phyloP scores from a whole-genome alignment of 192 early-diverging fungal species.

The Podila epicladia region DNA sequence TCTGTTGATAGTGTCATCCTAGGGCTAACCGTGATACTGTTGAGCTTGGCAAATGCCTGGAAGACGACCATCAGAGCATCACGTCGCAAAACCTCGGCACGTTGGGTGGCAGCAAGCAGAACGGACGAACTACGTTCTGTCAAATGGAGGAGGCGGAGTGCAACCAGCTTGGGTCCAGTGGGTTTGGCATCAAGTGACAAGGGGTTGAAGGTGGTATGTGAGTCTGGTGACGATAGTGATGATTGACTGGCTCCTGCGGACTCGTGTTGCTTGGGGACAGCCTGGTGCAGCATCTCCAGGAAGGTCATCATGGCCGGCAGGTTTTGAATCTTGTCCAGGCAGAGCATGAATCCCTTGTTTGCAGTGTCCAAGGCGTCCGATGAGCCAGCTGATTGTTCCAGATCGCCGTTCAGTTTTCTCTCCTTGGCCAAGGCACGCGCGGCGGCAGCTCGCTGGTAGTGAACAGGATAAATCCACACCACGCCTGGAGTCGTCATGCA shows the following conservation, averaged over 20 bases:
- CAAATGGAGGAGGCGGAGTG: slow-evolving; percentile 80
- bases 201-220: neutral
- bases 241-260: slow-evolving; percentile 2
- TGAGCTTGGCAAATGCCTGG: slow-evolving; percentile 83
- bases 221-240: neutral
- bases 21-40: slow-evolving; percentile 69
- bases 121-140: slow-evolving; percentile 84
- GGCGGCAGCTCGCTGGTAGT: slow-evolving; percentile 60
- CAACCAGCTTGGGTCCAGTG: slow-evolving; percentile 57
- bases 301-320: slow-evolving; percentile 57
- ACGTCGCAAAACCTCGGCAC: slow-evolving; percentile 63
- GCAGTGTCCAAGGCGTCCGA: neutral
- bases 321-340: slow-evolving; percentile 54
- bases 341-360: slow-evolving; percentile 45
- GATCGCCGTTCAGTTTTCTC: slow-evolving; percentile 6
- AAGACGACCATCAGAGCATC: slow-evolving; percentile 88
- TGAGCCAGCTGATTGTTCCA: slow-evolving; percentile 2
- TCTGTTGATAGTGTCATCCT: slow-evolving; percentile 66
- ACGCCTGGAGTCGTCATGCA: slow-evolving; percentile 88
- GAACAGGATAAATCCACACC: slow-evolving; percentile 73
- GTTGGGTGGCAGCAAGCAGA: slow-evolving; percentile 75
- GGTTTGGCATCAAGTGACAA: neutral
- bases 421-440: slow-evolving; percentile 19
- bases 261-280: neutral
- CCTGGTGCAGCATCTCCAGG: slow-evolving; percentile 45